Conservation (phyloP, 108 stramenopile genomes). For the Nitzschia putrida region DNA sequence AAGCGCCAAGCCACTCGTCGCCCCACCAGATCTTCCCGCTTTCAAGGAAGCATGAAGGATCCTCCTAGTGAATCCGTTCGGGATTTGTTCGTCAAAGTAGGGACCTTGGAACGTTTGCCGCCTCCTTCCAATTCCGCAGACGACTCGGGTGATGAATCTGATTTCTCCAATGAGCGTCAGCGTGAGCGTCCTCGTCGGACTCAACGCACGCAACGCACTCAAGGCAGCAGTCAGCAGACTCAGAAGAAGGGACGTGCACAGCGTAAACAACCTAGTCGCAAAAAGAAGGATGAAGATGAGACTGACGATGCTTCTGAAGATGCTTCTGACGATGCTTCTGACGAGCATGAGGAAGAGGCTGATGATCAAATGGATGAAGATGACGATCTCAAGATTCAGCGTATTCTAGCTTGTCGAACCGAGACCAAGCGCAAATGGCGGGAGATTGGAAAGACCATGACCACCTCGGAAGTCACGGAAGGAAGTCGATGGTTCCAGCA, state of each 20-base stretch:
- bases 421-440: slow-evolving; percentile 64
- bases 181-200: neutral
- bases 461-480: slow-evolving; percentile 80
- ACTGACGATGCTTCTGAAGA: slow-evolving; percentile 7
- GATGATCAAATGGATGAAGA: slow-evolving; percentile 65
- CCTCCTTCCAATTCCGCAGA: neutral
- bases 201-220: neutral
- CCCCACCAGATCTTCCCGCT: slow-evolving; percentile 44
- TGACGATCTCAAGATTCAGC: slow-evolving; percentile 66
- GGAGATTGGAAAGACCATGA: slow-evolving; percentile 58
- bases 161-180: neutral
- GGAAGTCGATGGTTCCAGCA: slow-evolving; percentile 77
- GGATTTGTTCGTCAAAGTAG: slow-evolving; percentile 23
- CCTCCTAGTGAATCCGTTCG: slow-evolving; percentile 35
- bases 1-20: slow-evolving; percentile 15
- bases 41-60: slow-evolving; percentile 46
- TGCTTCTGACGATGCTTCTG: slow-evolving; percentile 23
- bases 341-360: slow-evolving; percentile 40
- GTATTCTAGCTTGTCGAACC: slow-evolving; percentile 66
- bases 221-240: neutral
- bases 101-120: neutral
- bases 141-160: slow-evolving; percentile 10
- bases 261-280: neutral
- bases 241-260: neutral
- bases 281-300: neutral